Evolutionary conservation across 176 grass and related monocot genomes (phyloP), one percentile per base, ranked within the genome.

Genomic region (maize (Zea mays)): DNA sequence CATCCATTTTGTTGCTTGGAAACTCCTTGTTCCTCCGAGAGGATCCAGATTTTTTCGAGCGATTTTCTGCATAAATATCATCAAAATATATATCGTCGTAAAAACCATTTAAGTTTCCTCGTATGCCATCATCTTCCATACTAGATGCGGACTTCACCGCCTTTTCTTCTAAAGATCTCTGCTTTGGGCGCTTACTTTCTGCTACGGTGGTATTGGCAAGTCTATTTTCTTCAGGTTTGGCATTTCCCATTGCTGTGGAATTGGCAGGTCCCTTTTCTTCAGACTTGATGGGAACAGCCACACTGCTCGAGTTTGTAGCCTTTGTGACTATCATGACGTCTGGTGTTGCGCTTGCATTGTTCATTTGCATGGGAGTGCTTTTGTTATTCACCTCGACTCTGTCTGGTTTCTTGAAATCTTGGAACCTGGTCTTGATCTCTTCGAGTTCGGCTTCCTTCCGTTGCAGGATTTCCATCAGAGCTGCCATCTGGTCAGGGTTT

Each of bases 381-480:
- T 49, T 84, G 17, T 45, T 78, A 62, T 48, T 57, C 37, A 66
- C 10, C 1, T 15, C 19, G 0, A 19, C 61, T 57, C 66, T 81
- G 13, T 84, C 58, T 66, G 65, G 12, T 66, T 66, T 84, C 49
- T 65, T 74, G 69, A 55, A 17, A 41, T 81, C 72, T 66, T 72
- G 84, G 78, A 82, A 77, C 47, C 50, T 87, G 6, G 49, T 34
- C 73, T 87, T 95, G 64, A 98, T 84, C 73, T 95, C 89, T 83
- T 98, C 92, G 16, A 98, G 90, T 73, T 95, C 83, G 0, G 74
- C 62, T 67, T 98, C 90, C 80, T 95, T 98, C 46, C 66, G 33
- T 56, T 98, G 88, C 15, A 98, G 52, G 49, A 90, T 82, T 73
- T 92, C 73, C 76, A 88, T 89, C n/a, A 98, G 78, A 75, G 49